These are phyloP conservation scores for Candida sp. DNA, from an alignment of 1,139 yeast species.

Conservation along the genomic window DNA sequence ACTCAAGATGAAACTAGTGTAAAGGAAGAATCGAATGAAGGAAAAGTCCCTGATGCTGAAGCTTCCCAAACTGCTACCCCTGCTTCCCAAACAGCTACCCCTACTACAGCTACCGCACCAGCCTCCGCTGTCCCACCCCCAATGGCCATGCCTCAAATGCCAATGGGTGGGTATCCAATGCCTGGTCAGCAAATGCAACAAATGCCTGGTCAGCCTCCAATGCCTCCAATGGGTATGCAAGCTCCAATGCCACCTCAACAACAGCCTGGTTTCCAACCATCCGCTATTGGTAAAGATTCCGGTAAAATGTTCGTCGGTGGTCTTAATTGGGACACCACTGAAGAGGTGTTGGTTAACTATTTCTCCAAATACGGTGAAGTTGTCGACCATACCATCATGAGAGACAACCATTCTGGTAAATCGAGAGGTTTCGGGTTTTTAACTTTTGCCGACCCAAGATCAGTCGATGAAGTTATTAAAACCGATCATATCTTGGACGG, in stretches of 20 bases:
- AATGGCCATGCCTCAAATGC: constrained; percentile 2
- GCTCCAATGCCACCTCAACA: constrained; percentile 14
- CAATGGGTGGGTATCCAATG: constrained; percentile 4
- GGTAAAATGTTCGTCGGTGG: constrained; percentile 99
- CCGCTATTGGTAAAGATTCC: constrained; percentile 43
- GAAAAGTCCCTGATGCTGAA: constrained; percentile 6
- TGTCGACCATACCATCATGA: constrained; percentile 89
- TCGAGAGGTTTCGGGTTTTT: constrained; percentile 97
- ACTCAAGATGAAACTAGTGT: constrained; percentile 5
- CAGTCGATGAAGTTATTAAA: constrained; percentile 86
- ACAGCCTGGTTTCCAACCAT: constrained; percentile 18
- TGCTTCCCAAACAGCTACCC: constrained; percentile 5
- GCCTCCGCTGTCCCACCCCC: constrained; percentile 14
- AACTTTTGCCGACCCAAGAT: constrained; percentile 76
- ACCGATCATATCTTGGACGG: constrained; percentile 94
- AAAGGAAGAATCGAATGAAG: constrained; percentile 6
- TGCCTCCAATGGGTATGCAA: constrained; percentile 4
- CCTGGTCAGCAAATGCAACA: constrained; percentile 6
- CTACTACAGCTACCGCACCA: constrained; percentile 5
- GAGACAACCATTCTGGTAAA: constrained; percentile 84
- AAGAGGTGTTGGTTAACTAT: constrained; percentile 75
- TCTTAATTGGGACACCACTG: constrained; percentile 97
- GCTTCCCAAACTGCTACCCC: constrained; percentile 5
- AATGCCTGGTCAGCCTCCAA: constrained; percentile 7
- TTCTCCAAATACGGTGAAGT: constrained; percentile 92